Evolutionary conservation across 768 basidiomycete species (phyloP).

Genomic region (Gloeophyllum trabeum): DNA sequence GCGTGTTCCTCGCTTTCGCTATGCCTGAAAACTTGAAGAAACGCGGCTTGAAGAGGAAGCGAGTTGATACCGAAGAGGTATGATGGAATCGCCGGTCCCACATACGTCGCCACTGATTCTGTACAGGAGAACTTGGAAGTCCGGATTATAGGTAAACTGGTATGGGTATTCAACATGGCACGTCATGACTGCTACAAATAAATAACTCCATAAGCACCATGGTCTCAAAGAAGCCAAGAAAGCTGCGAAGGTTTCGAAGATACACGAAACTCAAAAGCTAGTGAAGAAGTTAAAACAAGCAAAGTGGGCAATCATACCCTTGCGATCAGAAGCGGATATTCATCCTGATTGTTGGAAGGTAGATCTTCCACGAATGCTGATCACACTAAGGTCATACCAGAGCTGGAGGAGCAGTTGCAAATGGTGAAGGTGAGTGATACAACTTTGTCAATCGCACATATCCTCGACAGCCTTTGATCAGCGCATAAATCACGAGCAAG

Average conservation of each 20-base stretch:
- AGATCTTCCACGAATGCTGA: constrained; percentile 28
- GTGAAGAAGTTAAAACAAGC: constrained; percentile 71
- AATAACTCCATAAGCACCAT: too few relatives aligned
- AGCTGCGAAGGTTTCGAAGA: constrained; percentile 70
- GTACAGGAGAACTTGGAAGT: background rate
- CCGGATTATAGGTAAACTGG: background rate
- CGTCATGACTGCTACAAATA: too few relatives aligned
- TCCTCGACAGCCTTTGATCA: constrained; percentile 18
- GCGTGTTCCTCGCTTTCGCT: too few relatives aligned
- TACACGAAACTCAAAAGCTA: constrained; percentile 73
- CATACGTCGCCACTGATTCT: too few relatives aligned
- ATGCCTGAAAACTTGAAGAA: too few relatives aligned
- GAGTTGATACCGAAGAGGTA: background rate
- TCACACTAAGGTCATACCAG: constrained; percentile 25
- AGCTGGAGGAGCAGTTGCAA: constrained; percentile 49
- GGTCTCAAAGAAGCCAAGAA: constrained; percentile 61
- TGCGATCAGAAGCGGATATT: background rate
- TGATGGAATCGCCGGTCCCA: too few relatives aligned
- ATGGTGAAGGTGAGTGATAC: constrained; percentile 65
- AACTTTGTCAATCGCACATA: too few relatives aligned
- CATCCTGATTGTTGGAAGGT: constrained; percentile 11
- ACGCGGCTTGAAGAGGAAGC: background rate
- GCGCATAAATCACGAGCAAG: constrained; percentile 44
- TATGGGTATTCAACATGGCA: background rate
- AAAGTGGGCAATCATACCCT: constrained; percentile 30